Evolutionary conservation across 1,284 basidiomycete genomes (phyloP), one percentile per base, ranked within the genome.

Genomic region (Earliella scabrosa): DNA sequence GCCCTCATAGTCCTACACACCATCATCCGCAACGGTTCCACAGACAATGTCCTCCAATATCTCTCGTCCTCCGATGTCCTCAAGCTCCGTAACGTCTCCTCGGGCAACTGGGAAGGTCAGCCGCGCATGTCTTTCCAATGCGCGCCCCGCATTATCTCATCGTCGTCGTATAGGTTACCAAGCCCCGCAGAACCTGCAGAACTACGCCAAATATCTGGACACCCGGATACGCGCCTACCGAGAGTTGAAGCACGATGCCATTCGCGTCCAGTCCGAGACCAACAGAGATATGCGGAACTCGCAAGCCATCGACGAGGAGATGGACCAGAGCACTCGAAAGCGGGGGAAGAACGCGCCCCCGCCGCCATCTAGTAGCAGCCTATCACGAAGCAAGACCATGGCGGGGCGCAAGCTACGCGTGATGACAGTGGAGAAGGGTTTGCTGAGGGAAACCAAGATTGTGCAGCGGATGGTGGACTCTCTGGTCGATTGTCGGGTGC

Each of bases 391-490:
- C 71, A 92, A 90, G 71, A 92, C 91, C 0, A 80, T 91, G n/a
- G 79, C 82, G 67, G 90, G 91, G 18, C 78, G 92, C 63, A 93
- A 97, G 67, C 74, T 99, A 63, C 82, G 97, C 56, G 83, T 90
- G 36, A 89, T 99, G 83, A 92, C 92, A 0, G 97, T 99, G 16
- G 97, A 99, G 70, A 98, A 97, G 73, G 97, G 97, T 4, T 75
- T 99, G 48, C 73, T 99, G 56, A 82, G 95, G 56, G 97, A 99
- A 74, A 97, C 95, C 6, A 92, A 88, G 71, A 84, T 87, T 41
- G 92, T 98, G 1, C 97, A 99, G 73, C 84, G 82, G 63, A 89
- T 95, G 80, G 88, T 98, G 66, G 93, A 95, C 70, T 72, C 90
- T 1, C 77, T 98, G 61, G 82, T 97, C 39, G 90, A 94, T 67